Base-by-base conservation (phyloP, 495 filamentous ascomycete species). In the Massariosphaeria phaeospora region DNA sequence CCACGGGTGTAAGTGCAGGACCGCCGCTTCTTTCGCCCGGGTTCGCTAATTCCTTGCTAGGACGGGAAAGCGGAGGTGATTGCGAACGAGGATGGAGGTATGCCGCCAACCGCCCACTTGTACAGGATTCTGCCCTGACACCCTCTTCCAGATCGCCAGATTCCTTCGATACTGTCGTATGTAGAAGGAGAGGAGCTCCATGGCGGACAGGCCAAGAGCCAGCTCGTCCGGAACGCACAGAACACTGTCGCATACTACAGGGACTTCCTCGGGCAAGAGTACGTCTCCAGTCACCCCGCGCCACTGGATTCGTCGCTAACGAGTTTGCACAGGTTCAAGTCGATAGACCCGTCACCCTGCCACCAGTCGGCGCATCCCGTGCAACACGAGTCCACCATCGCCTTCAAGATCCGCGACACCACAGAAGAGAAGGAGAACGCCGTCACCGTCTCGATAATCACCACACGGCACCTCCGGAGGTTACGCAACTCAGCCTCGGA, bases 1-100 rank as follows among this genome's bases (percentile, higher is more conserved):
- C 90, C 27, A 79, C 84, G 38, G 69, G 70, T 57, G 81, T 84
- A 76, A 51, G 82, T 70, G 25, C n/a, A 20, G 17, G n/a, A 36
- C 17, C 33, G 12, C 12, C 17, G 3, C 20, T 13, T 13, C 33
- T n/a, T n/a, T n/a, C n/a, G n/a, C n/a, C n/a, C n/a, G n/a, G n/a
- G n/a, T n/a, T n/a, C n/a, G n/a, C n/a, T n/a, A n/a, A n/a, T n/a
- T n/a, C n/a, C n/a, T n/a, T n/a, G n/a, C 30, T 23, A 84, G 76
- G 93, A 97, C 63, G 91, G 91, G 70, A 95, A 91, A 74, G 84
- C 89, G 57, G 89, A 95, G 69, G 91, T 98, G 64, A 97, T 98
- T 71, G 93, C 94, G 53, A 97, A 98, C 73, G 94, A 98, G 73
- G 93, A 97, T 72, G 93, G 93, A 80, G 89, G 89, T 93, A 47